A percentile compares a stretch with the other conserved stretches of the same genome.
phyloP scores from a whole-genome alignment of 2,329 filamentous ascomycete species.

The Colletotrichum shisoi region DNA sequence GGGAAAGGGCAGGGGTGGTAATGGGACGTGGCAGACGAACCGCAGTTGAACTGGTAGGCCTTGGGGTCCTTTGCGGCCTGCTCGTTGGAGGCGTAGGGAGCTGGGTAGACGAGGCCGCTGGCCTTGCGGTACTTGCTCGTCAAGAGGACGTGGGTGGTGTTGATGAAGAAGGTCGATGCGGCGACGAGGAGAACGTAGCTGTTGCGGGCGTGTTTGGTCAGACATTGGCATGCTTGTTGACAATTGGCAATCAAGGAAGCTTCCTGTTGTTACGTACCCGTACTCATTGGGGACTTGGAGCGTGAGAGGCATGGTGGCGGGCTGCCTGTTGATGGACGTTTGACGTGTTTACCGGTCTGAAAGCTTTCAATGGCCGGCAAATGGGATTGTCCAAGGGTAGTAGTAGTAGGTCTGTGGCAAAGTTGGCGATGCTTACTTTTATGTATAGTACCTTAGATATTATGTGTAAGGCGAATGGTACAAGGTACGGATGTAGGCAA shows the following conservation, averaged over 20 bases:
- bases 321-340: neutral
- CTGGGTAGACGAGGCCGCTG: constrained; percentile 65
- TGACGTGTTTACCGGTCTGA: neutral
- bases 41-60: constrained; percentile 70
- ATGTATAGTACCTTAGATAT: neutral
- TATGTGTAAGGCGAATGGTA: neutral
- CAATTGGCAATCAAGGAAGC: neutral
- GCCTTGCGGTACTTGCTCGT: constrained; percentile 60
- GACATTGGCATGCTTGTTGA: neutral
- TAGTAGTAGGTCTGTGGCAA: neutral
- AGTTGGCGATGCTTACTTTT: neutral
- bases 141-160: constrained; percentile 59
- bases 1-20: constrained; percentile 7
- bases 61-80: constrained; percentile 62
- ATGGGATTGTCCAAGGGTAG: neutral
- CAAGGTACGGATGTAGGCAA: neutral
- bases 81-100: constrained; percentile 63
- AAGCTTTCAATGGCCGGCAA: neutral
- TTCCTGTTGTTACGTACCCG: constrained; percentile 54
- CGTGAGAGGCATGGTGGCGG: constrained; percentile 51
- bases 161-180: constrained; percentile 65
- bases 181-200: constrained; percentile 70
- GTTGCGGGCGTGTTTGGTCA: constrained; percentile 11
- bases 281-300: constrained; percentile 60
- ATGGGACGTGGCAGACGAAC: constrained; percentile 45